phyloP scores from a whole-genome alignment of 805 yeast genomes.

The Tetrapisispora iriomotensis region DNA sequence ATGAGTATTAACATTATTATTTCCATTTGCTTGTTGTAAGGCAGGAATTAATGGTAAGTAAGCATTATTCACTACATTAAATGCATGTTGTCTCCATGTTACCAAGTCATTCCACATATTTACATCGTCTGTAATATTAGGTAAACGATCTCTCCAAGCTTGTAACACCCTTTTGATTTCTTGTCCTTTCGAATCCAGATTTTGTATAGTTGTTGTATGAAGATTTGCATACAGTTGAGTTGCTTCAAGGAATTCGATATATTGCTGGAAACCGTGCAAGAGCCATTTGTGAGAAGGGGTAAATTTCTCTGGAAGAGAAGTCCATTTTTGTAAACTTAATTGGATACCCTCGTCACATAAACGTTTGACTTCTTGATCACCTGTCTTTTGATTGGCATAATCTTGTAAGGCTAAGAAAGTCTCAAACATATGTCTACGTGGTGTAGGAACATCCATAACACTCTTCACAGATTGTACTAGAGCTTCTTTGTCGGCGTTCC shows the following conservation, averaged over 20 bases:
- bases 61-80: constrained; percentile 88
- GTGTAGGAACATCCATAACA: constrained; percentile 98
- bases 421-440: constrained; percentile 90
- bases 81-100: constrained; percentile 98
- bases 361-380: constrained; percentile 73
- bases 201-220: constrained; percentile 83
- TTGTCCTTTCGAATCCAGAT: constrained; percentile 84
- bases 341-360: constrained; percentile 95
- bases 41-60: constrained; percentile 88
- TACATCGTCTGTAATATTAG: constrained; percentile 95
- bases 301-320: constrained; percentile 63
- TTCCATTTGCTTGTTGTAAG: constrained; percentile 59
- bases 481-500: constrained; percentile 93
- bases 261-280: constrained; percentile 91
- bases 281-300: constrained; percentile 82
- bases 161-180: constrained; percentile 89
- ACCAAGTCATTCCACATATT: constrained; percentile 96
- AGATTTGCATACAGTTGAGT: constrained; percentile 84
- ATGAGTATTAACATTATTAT: constrained; percentile 72
- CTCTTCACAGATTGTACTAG: constrained; percentile 88
- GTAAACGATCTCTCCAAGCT: constrained; percentile 96
- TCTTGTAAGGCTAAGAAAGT: constrained; percentile 90
- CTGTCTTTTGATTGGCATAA: constrained; percentile 81
- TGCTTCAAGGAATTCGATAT: constrained; percentile 95
- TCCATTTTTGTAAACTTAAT: constrained; percentile 85